Conservation (phyloP, 1,139 yeast genomes). For the Yamadazyma friedrichii region DNA sequence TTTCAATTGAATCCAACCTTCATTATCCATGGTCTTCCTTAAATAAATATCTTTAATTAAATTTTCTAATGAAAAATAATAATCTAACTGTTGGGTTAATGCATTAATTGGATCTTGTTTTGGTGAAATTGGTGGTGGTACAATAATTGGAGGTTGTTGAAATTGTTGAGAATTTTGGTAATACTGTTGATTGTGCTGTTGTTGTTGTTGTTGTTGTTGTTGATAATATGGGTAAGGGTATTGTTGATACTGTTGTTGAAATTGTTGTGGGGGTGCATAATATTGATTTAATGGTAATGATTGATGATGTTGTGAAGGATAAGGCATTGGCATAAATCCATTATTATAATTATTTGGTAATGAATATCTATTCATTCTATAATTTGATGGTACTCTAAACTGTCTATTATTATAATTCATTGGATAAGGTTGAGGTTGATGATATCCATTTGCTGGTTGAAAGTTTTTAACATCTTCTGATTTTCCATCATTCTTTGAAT, state of each 20-base stretch:
- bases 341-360: conserved; percentile 13
- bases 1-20: conserved; percentile 68
- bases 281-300: conserved; percentile 16
- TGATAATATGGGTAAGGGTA: conserved; percentile 14
- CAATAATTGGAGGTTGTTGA: conserved; percentile 26
- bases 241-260: conserved; percentile 4
- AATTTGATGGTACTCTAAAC: conserved; percentile 13
- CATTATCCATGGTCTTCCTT: conserved; percentile 72
- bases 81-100: conserved; percentile 70
- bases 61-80: conserved; percentile 86
- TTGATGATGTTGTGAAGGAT: conserved; percentile 14
- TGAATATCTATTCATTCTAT: conserved; percentile 15
- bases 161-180: conserved; percentile 2
- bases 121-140: conserved; percentile 51
- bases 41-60: conserved; percentile 76
- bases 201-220: conserved; percentile 10
- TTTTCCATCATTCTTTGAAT: conserved; percentile 7
- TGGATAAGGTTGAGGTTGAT: conserved; percentile 11
- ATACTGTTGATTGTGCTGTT: conserved; percentile 28
- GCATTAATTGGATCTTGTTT: conserved; percentile 49
- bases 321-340: conserved; percentile 14
- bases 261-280: conserved; percentile 10
- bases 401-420: conserved; percentile 15
- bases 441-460: conserved; percentile 3
- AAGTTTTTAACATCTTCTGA: conserved; percentile 8